Conservation (phyloP, 2,329 filamentous ascomycete genomes). For the Fusarium sp. region DNA sequence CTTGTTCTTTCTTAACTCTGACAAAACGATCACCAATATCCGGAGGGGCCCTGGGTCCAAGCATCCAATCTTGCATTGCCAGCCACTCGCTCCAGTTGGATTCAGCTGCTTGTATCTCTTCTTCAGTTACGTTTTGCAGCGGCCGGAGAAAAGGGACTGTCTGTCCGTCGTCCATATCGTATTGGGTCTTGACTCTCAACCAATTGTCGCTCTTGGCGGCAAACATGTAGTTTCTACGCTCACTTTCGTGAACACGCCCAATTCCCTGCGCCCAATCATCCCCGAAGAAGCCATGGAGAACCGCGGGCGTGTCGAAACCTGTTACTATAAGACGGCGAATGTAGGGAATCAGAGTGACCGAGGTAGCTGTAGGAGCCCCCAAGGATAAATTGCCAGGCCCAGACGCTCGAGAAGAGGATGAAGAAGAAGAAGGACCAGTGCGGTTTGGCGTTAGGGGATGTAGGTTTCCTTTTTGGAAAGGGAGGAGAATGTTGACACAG, state of each 20-base stretch:
- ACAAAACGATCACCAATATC: slow-evolving; percentile 45
- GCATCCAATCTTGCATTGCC: slow-evolving; percentile 98
- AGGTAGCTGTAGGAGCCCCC: slow-evolving; percentile 42
- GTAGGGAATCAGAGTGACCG: slow-evolving; percentile 84
- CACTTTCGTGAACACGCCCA: slow-evolving; percentile 84
- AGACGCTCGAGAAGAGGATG: slow-evolving; percentile 47
- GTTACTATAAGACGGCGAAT: slow-evolving; percentile 90
- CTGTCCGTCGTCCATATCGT: slow-evolving; percentile 87
- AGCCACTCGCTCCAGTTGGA: slow-evolving; percentile 93
- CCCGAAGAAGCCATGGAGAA: slow-evolving; percentile 98
- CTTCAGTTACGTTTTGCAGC: slow-evolving; percentile 78
- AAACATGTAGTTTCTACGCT: slow-evolving; percentile 94
- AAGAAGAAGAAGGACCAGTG: slow-evolving; percentile 37
- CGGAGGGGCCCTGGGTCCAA: slow-evolving; percentile 79
- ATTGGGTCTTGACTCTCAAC: slow-evolving; percentile 88
- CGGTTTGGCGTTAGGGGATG: slow-evolving; percentile 54
- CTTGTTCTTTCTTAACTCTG: slow-evolving; percentile 48
- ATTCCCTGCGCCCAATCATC: slow-evolving; percentile 88
- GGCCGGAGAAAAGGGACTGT: slow-evolving; percentile 88
- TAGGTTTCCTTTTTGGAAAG: slow-evolving; percentile 75
- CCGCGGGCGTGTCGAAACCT: slow-evolving; percentile 85
- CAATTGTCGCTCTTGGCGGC: slow-evolving; percentile 93
- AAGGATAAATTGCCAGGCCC: slow-evolving; percentile 27
- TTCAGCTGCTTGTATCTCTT: slow-evolving; percentile 86
- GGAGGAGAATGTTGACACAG: slow-evolving; percentile 91